Conservation (phyloP, 257 asterid genomes). For the Striga asiatica region DNA sequence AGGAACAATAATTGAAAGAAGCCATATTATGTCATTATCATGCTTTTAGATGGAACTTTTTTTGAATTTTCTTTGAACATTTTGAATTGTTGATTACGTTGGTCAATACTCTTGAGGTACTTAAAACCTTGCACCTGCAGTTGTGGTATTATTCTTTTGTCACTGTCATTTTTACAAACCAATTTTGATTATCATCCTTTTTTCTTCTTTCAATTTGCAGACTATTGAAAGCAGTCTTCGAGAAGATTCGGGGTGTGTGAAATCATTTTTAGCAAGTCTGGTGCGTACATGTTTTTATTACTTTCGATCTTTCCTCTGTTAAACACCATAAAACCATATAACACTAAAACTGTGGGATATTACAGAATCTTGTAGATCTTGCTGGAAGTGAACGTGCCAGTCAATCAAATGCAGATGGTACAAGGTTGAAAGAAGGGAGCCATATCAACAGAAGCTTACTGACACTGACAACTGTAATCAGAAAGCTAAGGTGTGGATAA, state of each 20-base stretch:
- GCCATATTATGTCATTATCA: neutral
- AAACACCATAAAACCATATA: neutral
- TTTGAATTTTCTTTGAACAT: no score
- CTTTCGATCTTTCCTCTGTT: conserved; percentile 9
- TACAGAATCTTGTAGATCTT: conserved; percentile 94
- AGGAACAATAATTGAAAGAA: neutral
- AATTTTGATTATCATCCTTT: neutral
- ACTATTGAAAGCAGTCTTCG: conserved; percentile 72
- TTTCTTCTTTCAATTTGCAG: conserved; percentile 27
- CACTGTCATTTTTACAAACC: neutral
- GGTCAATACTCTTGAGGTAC: no score
- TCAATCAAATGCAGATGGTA: conserved; percentile 78
- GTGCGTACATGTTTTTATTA: conserved; percentile 27
- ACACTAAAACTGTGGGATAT: conserved; percentile 7
- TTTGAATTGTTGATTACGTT: no score
- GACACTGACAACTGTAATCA: conserved; percentile 84
- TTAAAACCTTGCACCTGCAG: neutral
- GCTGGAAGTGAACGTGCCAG: conserved; percentile 93
- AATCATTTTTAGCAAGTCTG: conserved; percentile 79
- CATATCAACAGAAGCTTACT: conserved; percentile 86
- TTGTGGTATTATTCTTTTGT: neutral
- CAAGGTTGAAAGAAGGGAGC: conserved; percentile 93
- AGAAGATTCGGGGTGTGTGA: conserved; percentile 61
- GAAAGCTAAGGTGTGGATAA: conserved; percentile 66
- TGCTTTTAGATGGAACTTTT: neutral